These are phyloP conservation scores for Rehmannia glutinosa DNA, from an alignment of 257 asterid species.

Conservation along the genomic window DNA sequence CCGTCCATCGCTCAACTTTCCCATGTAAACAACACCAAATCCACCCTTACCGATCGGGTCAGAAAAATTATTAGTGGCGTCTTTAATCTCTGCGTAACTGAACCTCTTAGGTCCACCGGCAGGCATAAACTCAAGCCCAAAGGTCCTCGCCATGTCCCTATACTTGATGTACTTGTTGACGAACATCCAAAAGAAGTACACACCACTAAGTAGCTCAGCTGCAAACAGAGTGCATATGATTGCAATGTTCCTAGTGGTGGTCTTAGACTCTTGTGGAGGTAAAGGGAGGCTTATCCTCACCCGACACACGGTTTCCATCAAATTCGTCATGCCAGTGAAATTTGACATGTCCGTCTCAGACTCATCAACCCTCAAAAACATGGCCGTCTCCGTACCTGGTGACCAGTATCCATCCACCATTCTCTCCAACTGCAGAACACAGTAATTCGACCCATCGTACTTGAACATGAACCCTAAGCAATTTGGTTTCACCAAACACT, in stretches of 20 bases:
- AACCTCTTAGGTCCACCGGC: constrained; percentile 78
- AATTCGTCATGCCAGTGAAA: constrained; percentile 54
- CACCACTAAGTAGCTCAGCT: constrained; percentile 76
- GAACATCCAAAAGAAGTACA: constrained; percentile 73
- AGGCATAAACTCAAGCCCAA: constrained; percentile 82
- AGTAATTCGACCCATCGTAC: constrained; percentile 58
- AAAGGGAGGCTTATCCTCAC: constrained; percentile 61
- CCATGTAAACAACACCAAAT: constrained; percentile 67
- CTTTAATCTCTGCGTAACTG: constrained; percentile 52
- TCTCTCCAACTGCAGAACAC: constrained; percentile 52
- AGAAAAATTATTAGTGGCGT: constrained; percentile 56
- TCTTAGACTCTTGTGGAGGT: constrained; percentile 52
- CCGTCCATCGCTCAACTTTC: constrained; percentile 67
- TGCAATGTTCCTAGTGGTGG: constrained; percentile 57
- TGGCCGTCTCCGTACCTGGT: constrained; percentile 43
- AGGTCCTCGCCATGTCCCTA: constrained; percentile 87
- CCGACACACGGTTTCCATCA: constrained; percentile 68
- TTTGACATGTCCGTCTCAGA: constrained; percentile 42
- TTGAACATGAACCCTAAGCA: constrained; percentile 71
- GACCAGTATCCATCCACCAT: constrained; percentile 71
- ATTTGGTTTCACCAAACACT: constrained; percentile 25
- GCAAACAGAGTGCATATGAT: constrained; percentile 54
- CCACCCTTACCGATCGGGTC: constrained; percentile 74
- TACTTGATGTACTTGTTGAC: constrained; percentile 76
- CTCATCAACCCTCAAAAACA: constrained; percentile 61